Evolutionary conservation across 768 basidiomycete species (phyloP).

Genomic region (Mrakia gelida): DNA sequence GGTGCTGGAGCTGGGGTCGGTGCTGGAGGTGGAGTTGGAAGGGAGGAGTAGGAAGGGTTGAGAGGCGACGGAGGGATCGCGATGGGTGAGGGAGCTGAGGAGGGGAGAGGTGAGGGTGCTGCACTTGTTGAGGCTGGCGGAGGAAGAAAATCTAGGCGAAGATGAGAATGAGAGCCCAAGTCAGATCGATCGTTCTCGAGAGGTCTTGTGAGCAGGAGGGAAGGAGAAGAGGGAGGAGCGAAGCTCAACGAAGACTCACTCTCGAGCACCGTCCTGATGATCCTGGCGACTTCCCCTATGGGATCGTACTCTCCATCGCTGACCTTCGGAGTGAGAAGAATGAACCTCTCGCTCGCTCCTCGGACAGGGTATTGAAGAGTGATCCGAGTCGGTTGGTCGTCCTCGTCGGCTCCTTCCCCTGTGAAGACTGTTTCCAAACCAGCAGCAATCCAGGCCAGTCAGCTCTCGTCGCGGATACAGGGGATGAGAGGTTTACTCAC

Average conservation of each 20-base stretch:
- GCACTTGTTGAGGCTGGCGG: slow-evolving; percentile 8
- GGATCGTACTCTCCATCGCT: slow-evolving; percentile 30
- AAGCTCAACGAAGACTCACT: slow-evolving; percentile 15
- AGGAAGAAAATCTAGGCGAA: neutral
- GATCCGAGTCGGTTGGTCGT: slow-evolving; percentile 8
- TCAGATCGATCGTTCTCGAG: neutral
- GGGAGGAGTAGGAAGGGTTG: neutral
- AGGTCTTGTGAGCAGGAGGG: neutral
- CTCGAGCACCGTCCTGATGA: slow-evolving; percentile 24
- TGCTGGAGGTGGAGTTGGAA: neutral
- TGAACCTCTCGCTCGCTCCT: slow-evolving; percentile 25
- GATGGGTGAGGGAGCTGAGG: slow-evolving; percentile 6
- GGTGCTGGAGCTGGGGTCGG: neutral
- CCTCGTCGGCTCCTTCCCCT: slow-evolving; percentile 3
- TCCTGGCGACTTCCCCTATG: slow-evolving; percentile 9
- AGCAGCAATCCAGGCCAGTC: neutral
- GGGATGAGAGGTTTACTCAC: neutral
- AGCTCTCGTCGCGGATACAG: neutral
- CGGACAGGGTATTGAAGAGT: slow-evolving; percentile 24
- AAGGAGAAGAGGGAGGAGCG: neutral
- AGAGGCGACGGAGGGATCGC: slow-evolving; percentile 5
- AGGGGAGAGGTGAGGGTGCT: neutral
- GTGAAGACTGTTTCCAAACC: slow-evolving; percentile 15
- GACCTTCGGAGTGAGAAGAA: slow-evolving; percentile 19
- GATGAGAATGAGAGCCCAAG: neutral